Conservation (phyloP, 257 asterid genomes). For the Lycium barbarum region DNA sequence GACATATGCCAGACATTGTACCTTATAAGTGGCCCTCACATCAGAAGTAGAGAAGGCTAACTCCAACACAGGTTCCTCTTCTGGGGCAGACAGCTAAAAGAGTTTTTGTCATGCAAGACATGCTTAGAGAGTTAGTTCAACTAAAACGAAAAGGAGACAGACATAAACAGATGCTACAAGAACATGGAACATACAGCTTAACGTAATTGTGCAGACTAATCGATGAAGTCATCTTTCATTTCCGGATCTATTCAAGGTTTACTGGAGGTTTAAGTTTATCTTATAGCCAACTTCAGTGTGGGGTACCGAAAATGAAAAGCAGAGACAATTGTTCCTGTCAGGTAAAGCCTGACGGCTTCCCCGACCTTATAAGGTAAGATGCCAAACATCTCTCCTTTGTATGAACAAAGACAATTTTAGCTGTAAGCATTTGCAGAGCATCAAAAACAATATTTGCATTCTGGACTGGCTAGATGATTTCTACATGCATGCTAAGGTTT, state of each 20-base stretch:
- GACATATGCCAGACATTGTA: constrained; percentile 37
- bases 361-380: not conserved
- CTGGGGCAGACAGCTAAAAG: constrained; percentile 51
- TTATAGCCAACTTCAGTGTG: constrained; percentile 1
- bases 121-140: constrained; percentile 1
- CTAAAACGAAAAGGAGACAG: not conserved
- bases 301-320: not conserved
- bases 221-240: not conserved
- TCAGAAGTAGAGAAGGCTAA: constrained; percentile 62
- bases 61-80: constrained; percentile 55
- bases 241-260: constrained; percentile 4
- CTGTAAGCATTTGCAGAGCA: not conserved
- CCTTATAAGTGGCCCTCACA: constrained; percentile 75
- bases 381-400: not conserved
- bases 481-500: constrained; percentile 1
- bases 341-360: constrained; percentile 2
- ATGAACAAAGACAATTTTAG: not conserved
- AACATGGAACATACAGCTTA: constrained; percentile 24
- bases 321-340: not conserved
- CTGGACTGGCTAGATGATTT: constrained; percentile 15
- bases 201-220: not conserved
- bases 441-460: constrained; percentile 9
- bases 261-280: not conserved
- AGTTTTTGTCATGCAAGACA: constrained; percentile 32
- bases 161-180: constrained; percentile 17